Percentiles rank a stretch among this genome's conserved stretches.
phyloP scores from a whole-genome alignment of 2,329 filamentous ascomycete species.

The Lecanoromycetidae sp. region DNA sequence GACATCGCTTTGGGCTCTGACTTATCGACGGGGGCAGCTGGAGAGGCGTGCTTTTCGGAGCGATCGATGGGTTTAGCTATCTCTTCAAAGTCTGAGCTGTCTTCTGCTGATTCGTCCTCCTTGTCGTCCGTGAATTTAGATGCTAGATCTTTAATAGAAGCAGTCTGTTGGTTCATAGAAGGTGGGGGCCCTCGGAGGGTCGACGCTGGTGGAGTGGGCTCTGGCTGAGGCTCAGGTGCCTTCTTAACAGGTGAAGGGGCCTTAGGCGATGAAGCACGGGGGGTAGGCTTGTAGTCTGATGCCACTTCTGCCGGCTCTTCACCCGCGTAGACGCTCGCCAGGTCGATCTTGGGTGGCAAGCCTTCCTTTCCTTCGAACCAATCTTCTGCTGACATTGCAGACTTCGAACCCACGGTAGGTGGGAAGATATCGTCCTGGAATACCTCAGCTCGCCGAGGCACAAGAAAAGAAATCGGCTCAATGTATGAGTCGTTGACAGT shows the following conservation, averaged over 20 bases:
- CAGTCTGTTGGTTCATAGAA: conserved; percentile 71
- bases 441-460: conserved; percentile 80
- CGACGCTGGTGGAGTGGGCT: conserved; percentile 30
- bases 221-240: conserved; percentile 43
- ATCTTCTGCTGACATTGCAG: conserved; percentile 66
- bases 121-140: conserved; percentile 71
- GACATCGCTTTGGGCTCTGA: conserved; percentile 23
- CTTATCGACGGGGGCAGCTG: conserved; percentile 16
- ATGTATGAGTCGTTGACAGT: conserved; percentile 84
- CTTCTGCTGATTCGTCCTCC: conserved; percentile 48
- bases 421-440: conserved; percentile 98
- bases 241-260: conserved; percentile 38
- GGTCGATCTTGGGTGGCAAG: conserved; percentile 79
- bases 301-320: conserved; percentile 65
- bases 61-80: conserved; percentile 63
- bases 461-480: conserved; percentile 94
- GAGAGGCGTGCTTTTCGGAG: conserved; percentile 25
- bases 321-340: conserved; percentile 85
- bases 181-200: conserved; percentile 44
- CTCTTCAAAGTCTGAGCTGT: conserved; percentile 77
- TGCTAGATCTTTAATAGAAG: conserved; percentile 73
- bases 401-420: conserved; percentile 65
- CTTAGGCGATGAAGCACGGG: conserved; percentile 36
- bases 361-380: conserved; percentile 80
- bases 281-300: conserved; percentile 52